These are phyloP conservation scores for Raddia guianensis DNA, from an alignment of 176 grass and related monocot genomes.

Conservation along the genomic window DNA sequence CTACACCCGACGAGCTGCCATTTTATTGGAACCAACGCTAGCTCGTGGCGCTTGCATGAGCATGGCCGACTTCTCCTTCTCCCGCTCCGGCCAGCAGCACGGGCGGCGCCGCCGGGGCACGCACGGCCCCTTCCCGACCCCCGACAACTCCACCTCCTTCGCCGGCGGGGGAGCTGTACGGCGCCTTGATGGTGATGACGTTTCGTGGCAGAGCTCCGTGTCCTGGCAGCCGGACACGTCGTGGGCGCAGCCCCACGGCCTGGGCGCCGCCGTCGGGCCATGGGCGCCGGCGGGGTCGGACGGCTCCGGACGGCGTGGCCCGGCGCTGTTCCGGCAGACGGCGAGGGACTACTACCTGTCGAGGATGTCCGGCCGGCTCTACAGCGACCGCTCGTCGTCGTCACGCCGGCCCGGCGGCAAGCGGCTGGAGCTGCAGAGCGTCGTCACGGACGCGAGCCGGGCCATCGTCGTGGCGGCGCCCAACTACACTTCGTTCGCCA, in stretches of 20 bases:
- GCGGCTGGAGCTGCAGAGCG: constrained; percentile 67
- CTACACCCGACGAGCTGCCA: background rate
- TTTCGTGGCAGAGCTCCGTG: constrained; percentile 67
- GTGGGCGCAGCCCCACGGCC: constrained; percentile 56
- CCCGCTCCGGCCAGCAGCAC: constrained; percentile 47
- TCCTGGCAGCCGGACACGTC: constrained; percentile 64
- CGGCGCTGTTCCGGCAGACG: constrained; percentile 56
- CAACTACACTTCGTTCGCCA: constrained; percentile 44
- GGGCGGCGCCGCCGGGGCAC: background rate
- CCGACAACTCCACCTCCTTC: constrained; percentile 34
- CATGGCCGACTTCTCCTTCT: constrained; percentile 72
- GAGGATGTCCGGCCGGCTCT: background rate
- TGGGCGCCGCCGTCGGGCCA: constrained; percentile 58
- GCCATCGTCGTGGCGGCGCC: constrained; percentile 17
- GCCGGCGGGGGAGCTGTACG: background rate
- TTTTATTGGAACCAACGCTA: background rate
- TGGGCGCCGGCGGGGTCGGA: constrained; percentile 33
- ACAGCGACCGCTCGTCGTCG: constrained; percentile 34
- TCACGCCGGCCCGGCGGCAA: constrained; percentile 3
- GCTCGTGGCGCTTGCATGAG: constrained; percentile 19
- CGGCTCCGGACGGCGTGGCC: constrained; percentile 34
- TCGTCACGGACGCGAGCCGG: constrained; percentile 42
- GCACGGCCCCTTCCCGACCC: constrained; percentile 28
- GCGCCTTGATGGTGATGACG: constrained; percentile 36
- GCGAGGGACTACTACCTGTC: constrained; percentile 65